Conservation (phyloP, 176 grass and related monocot species). For the Zea luxurians region DNA sequence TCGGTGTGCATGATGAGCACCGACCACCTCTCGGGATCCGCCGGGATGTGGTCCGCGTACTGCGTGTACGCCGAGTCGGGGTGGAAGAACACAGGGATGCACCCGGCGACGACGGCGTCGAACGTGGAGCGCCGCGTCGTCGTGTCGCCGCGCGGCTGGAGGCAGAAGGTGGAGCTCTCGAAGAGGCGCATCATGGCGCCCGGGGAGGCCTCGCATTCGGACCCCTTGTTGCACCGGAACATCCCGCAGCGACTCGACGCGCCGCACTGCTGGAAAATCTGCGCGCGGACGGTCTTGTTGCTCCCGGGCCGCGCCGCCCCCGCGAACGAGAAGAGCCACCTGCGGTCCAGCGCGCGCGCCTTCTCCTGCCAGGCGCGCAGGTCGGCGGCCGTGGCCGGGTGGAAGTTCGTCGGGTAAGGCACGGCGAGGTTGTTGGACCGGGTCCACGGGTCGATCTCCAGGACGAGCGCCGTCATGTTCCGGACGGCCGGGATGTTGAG, state of each 20-base stretch:
- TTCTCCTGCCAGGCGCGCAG: slow-evolving; percentile 44
- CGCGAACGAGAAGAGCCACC: slow-evolving; percentile 64
- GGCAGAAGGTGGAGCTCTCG: slow-evolving; percentile 54
- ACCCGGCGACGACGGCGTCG: slow-evolving; percentile 64
- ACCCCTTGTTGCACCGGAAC: slow-evolving; percentile 41
- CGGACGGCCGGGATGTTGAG: slow-evolving; percentile 50
- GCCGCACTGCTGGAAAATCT: slow-evolving; percentile 58
- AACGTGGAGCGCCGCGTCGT: slow-evolving; percentile 63
- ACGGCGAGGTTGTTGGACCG: slow-evolving; percentile 43
- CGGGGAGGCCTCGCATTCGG: slow-evolving; percentile 38
- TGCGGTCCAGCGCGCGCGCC: slow-evolving; percentile 30
- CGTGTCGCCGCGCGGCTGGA: slow-evolving; percentile 63
- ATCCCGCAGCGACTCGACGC: slow-evolving; percentile 44
- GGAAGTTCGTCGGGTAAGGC: slow-evolving; percentile 67
- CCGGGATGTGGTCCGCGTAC: slow-evolving; percentile 52
- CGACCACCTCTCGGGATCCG: slow-evolving; percentile 45
- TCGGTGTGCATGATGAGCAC: slow-evolving; percentile 56
- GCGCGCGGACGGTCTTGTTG: slow-evolving; percentile 41
- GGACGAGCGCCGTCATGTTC: slow-evolving; percentile 58
- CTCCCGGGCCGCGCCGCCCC: slow-evolving; percentile 52
- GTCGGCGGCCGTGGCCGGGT: slow-evolving; percentile 56
- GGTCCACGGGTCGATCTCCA: slow-evolving; percentile 54
- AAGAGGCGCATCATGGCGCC: slow-evolving; percentile 50
- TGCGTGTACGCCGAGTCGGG: slow-evolving; percentile 58
- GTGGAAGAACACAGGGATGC: slow-evolving; percentile 69